phyloP scores from a whole-genome alignment of 805 yeast species.

The Cephaloascus albidus region DNA sequence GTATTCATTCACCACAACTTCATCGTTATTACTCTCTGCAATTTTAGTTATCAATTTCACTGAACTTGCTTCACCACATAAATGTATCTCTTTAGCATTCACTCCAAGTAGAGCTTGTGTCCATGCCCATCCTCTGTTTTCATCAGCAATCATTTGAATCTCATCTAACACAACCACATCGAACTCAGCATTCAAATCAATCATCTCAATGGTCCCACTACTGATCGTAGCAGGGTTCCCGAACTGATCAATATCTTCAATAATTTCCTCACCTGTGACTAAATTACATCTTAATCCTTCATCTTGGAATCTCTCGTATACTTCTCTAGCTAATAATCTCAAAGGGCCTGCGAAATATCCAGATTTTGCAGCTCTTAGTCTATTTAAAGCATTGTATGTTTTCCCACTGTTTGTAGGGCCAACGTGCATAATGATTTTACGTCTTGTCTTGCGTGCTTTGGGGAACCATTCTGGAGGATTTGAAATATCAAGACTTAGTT shows the following conservation, averaged over 20 bases:
- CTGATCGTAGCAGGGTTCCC: conserved; percentile 72
- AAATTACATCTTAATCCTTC: conserved; percentile 70
- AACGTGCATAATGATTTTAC: conserved; percentile 84
- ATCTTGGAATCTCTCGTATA: conserved; percentile 68
- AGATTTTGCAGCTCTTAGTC: conserved; percentile 50
- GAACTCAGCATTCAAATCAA: conserved; percentile 54
- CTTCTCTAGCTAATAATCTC: conserved; percentile 82
- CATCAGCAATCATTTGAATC: conserved; percentile 88
- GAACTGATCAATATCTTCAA: conserved; percentile 54
- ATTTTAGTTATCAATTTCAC: conserved; percentile 58
- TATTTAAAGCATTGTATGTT: conserved; percentile 72
- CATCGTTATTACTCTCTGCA: conserved; percentile 70
- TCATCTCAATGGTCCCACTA: conserved; percentile 92
- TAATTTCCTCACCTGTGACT: conserved; percentile 92
- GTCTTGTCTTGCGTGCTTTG: conserved; percentile 65
- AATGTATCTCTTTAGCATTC: conserved; percentile 74
- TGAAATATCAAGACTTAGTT: conserved; percentile 27
- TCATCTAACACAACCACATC: conserved; percentile 93
- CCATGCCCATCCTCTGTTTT: conserved; percentile 87
- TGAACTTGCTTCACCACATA: conserved; percentile 89
- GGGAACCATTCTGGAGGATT: conserved; percentile 81
- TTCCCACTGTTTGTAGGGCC: conserved; percentile 98
- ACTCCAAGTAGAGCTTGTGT: conserved; percentile 84
- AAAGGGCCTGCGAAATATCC: conserved; percentile 96
- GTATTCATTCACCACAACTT: conserved; percentile 59